Conservation (phyloP, 768 basidiomycete genomes). For the Phlebiopsis gigantea region DNA sequence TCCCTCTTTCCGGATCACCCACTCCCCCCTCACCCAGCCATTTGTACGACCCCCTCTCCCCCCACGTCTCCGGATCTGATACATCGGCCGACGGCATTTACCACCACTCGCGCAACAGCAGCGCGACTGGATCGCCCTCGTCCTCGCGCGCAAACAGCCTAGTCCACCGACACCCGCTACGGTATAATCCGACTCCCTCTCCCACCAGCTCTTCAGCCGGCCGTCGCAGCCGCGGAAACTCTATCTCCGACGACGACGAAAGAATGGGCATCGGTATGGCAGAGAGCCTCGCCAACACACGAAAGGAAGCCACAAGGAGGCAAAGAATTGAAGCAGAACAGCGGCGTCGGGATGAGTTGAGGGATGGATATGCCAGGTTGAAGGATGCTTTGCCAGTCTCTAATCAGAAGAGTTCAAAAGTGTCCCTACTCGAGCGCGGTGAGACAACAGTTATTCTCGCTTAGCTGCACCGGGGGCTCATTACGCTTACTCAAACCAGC, state of each 20-base stretch:
- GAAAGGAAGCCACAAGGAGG: conserved; percentile 80
- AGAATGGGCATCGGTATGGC: conserved; percentile 60
- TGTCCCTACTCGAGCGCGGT: conserved; percentile 86
- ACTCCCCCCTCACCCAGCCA: conserved; percentile 75
- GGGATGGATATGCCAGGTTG: conserved; percentile 85
- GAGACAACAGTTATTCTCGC: conserved; percentile 20
- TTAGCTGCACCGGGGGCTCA: background rate
- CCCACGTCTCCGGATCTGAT: conserved; percentile 86
- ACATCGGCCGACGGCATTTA: conserved; percentile 80
- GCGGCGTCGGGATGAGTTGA: conserved; percentile 79
- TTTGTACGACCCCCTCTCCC: conserved; percentile 81
- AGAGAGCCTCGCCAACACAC: conserved; percentile 68
- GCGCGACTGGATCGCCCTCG: conserved; percentile 69
- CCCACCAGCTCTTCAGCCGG: conserved; percentile 67
- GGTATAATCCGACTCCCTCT: conserved; percentile 81
- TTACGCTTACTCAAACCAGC: conserved; percentile 36
- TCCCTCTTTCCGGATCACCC: conserved; percentile 51
- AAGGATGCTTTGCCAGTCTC: conserved; percentile 84
- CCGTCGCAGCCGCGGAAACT: conserved; percentile 60
- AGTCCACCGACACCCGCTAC: conserved; percentile 62
- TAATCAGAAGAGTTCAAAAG: conserved; percentile 90
- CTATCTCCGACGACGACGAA: conserved; percentile 66
- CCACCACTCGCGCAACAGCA: conserved; percentile 69
- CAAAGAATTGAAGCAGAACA: conserved; percentile 91
- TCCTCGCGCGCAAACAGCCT: conserved; percentile 73